Base-by-base conservation (phyloP, 331 rosid genomes). In the Acacia concinna region DNA sequence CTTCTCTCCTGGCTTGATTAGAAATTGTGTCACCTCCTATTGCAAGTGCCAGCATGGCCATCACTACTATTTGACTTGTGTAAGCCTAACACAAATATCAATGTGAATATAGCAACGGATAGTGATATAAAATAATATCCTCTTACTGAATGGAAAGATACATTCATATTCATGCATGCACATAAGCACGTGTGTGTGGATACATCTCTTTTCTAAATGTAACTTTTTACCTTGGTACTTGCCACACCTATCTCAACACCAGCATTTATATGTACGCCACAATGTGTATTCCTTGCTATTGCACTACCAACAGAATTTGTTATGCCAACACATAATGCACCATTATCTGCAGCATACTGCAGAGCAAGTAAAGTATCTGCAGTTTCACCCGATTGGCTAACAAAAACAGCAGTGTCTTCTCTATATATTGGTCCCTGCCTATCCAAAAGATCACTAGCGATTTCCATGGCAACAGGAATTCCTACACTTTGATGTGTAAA, bases 231-330 rank as follows among this genome's bases (percentile, higher is more conserved):
- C 94, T 96, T 96, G 69, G 99, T 96, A 91, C 99, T 96, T 54
- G 99, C 99, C 80, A 96, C 99, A 38, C 99, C 99, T 72, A 96
- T 96, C 90, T 96, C 99, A 80, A 93, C 91, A 47, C 99, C 99
- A 37, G 99, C 99, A 84, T 96, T 96, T 83, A 96, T 93, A 85
- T 96, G 99, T 81, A 96, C 90, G 41, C 99, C 99, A 68, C 99
- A 96, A 83, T 96, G 97, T 56, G 99, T 96, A 66, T 79, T 87
- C 88, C 99, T 92, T 66, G 98, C 99, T 75, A 96, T 91, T 74
- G 91, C 97, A 86, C 99, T 96, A 74, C 93, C 94, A 84, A 91
- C 98, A 11, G 97, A 93, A 73, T 96, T 96, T 40, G 99, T 96
- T 80, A 96, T 90, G 87, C 99, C 99, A 64, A 93, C 98, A 44